phyloP scores from a whole-genome alignment of 768 basidiomycete genomes.

The Auriscalpium vulgare region DNA sequence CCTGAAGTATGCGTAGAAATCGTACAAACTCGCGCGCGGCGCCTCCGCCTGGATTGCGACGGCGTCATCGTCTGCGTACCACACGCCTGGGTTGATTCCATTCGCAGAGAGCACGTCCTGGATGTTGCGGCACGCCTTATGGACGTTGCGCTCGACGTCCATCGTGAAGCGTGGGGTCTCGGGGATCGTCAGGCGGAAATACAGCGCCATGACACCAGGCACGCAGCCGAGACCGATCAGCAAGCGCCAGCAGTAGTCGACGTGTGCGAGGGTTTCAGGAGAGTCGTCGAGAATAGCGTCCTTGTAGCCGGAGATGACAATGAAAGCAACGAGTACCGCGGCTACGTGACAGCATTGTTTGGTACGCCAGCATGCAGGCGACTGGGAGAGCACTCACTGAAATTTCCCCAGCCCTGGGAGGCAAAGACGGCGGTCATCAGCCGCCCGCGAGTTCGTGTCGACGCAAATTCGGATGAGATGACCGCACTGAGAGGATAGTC shows the following conservation, averaged over 20 bases:
- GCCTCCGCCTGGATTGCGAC: constrained; percentile 51
- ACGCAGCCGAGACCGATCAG: constrained; percentile 84
- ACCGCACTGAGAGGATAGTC: constrained; percentile 84
- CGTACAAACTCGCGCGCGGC: constrained; percentile 58
- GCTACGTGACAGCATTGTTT: constrained; percentile 24
- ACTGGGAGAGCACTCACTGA: constrained; percentile 35
- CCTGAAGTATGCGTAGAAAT: constrained; percentile 64
- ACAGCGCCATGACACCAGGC: constrained; percentile 73
- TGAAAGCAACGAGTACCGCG: constrained; percentile 58
- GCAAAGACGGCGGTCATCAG: constrained; percentile 90
- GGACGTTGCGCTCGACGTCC: constrained; percentile 83
- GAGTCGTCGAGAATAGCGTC: constrained; percentile 39
- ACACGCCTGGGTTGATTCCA: constrained; percentile 23
- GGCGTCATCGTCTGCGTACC: constrained; percentile 45
- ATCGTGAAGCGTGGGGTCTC: constrained; percentile 90
- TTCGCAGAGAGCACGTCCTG: constrained; percentile 48
- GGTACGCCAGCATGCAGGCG: neutral
- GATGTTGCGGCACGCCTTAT: constrained; percentile 68
- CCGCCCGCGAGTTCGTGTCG: constrained; percentile 67
- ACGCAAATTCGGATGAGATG: constrained; percentile 85
- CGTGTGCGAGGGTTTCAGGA: constrained; percentile 31
- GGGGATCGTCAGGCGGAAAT: constrained; percentile 90
- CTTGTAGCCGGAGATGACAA: constrained; percentile 66
- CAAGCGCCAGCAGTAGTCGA: constrained; percentile 82
- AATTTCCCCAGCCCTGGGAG: constrained; percentile 82